Evolutionary conservation across 208 protist species (phyloP), one percentile per base, ranked within the genome.

Genomic region (Phytomonas francai): DNA sequence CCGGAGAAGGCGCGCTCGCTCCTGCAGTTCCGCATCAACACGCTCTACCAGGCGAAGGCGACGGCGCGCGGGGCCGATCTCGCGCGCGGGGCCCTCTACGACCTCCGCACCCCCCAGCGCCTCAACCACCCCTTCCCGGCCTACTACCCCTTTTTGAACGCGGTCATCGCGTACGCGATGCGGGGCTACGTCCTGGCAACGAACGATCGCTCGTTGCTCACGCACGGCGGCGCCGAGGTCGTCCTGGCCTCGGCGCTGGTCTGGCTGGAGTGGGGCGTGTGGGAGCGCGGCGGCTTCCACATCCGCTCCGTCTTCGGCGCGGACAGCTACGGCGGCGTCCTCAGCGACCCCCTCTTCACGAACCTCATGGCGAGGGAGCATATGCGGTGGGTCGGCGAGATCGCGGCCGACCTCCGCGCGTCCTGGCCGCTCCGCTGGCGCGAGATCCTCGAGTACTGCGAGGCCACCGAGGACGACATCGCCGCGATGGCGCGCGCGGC

Each of bases 311-410:
- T 97, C 22, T 84, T 87, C 0, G 88, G 92, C 8, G 87, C 88
- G 32, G 92, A 97, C 70, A 81, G 85, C 61, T 95, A 95, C 80
- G 93, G 79, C 63, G 86, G 83, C 51, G 63, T 93, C 11, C 79
- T 84, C n/a, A 80, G 95, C 80, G 88, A 97, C 80, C 93, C 94
- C 77, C 88, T 92, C 67, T 97, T 95, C 74, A 97, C 92, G 39
- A 97, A 97, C 71, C 30, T 95, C 31, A 90, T 97, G 84, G 92
- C 87, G 19, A 80, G 92, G 76, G 73, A 86, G 59, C 89, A 94
- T 63, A 68, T 97, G 79, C 75, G 85, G 61, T 97, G 86, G 83
- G 86, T 85, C 5, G 78, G 93, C 31, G 72, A 91, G 72, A 32
- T 94, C 30, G 87, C 83, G 11, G 66, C 62, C 9, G 73, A 71